A percentile compares a stretch with the other conserved stretches of the same genome.
phyloP scores from a whole-genome alignment of 352 stramenopile genomes.

The Blastocystis hominis region DNA sequence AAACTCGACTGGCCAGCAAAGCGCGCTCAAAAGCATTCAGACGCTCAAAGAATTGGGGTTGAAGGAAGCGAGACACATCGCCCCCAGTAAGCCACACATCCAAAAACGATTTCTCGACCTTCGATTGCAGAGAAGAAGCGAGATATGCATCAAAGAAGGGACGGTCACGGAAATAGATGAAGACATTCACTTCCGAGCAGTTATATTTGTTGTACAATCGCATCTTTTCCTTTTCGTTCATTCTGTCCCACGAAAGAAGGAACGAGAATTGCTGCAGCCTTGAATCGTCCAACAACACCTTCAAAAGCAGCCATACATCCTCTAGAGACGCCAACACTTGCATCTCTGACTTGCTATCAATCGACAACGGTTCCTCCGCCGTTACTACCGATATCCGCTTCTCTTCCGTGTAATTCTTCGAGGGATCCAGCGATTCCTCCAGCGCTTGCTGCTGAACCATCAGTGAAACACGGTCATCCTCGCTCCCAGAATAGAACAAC shows the following conservation, averaged over 20 bases:
- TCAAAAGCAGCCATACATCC: slow-evolving; percentile 8
- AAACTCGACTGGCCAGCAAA: slow-evolving; percentile 58
- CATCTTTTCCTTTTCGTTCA: slow-evolving; percentile 60
- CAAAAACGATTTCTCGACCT: slow-evolving; percentile 65
- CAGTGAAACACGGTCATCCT: too few species aligned
- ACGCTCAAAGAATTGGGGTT: slow-evolving; percentile 60
- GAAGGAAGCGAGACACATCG: slow-evolving; percentile 60
- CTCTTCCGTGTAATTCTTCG: too few species aligned
- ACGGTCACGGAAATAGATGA: slow-evolving; percentile 65
- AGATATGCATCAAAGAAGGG: slow-evolving; percentile 64
- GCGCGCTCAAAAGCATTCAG: slow-evolving; percentile 65
- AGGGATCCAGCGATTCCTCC: too few species aligned
- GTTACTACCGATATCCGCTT: too few species aligned
- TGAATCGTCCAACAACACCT: background rate
- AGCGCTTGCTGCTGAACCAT: too few species aligned
- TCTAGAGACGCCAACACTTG: background rate
- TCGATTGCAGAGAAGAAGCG: slow-evolving; percentile 62
- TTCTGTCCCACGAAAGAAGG: slow-evolving; percentile 62
- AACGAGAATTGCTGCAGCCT: slow-evolving; percentile 59
- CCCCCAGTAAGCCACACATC: slow-evolving; percentile 66
- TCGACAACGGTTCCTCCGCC: too few species aligned
- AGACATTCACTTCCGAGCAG: slow-evolving; percentile 67
- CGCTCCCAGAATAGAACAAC: too few species aligned
- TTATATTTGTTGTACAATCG: slow-evolving; percentile 64
- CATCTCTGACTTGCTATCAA: too few species aligned